These are phyloP conservation scores for Cucurbita pepo DNA, from an alignment of 306 rosid species.

Conservation along the genomic window DNA sequence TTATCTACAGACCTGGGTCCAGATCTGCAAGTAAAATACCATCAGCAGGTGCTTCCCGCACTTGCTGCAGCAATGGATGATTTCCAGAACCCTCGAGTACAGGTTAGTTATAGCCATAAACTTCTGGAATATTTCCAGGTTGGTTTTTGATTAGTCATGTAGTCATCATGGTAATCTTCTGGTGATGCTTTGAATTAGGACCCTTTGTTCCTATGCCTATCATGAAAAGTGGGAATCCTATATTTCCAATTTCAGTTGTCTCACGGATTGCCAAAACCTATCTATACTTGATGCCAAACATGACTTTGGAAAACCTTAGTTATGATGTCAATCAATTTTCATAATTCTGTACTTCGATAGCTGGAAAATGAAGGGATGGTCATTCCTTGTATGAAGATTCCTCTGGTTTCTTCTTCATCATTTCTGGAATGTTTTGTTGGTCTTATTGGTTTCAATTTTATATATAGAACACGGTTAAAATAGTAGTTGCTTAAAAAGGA, in stretches of 20 bases:
- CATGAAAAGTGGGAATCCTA: neutral
- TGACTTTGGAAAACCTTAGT: neutral
- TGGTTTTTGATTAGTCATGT: neutral
- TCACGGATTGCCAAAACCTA: neutral
- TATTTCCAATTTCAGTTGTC: neutral
- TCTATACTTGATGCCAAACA: neutral
- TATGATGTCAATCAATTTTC: neutral
- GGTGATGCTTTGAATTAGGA: neutral
- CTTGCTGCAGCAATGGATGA: slow-evolving; percentile 93
- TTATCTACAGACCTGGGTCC: slow-evolving; percentile 97
- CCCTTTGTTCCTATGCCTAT: neutral
- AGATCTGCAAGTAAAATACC: slow-evolving; percentile 79
- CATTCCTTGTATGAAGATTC: neutral
- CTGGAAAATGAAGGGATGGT: neutral
- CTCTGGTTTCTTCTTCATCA: neutral
- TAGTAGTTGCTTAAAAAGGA: neutral
- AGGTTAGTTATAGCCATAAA: slow-evolving; percentile 28
- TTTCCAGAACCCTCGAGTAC: slow-evolving; percentile 93
- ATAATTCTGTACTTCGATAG: neutral
- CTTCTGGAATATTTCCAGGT: neutral
- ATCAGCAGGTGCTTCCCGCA: slow-evolving; percentile 74
- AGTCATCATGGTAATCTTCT: neutral
- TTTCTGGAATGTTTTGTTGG: neutral
- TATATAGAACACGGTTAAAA: neutral
- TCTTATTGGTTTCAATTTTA: neutral